Base-by-base conservation (phyloP, 805 yeast species). In the Sugiyamaella smithiae region DNA sequence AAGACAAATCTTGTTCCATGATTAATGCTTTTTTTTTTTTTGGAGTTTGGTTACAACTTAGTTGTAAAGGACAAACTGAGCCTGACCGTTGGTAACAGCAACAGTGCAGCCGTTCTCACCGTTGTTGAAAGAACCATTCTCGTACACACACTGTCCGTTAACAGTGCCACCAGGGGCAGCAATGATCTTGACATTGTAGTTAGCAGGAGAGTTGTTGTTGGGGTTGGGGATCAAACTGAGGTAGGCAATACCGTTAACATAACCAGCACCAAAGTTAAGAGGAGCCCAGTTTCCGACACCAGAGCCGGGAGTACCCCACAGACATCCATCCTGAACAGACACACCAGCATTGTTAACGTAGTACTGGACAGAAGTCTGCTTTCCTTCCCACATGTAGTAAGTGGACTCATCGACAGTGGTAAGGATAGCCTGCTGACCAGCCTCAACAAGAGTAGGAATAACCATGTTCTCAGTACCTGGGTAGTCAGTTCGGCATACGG, bases 381-480 rank as follows among this genome's bases (percentile, higher is more conserved):
- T 74, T 49, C 95, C 95, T 64, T 72, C 59, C 97, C 97, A 90
- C 50, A 66, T 67, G 80, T 81, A 93, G 79, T 91, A 91, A 56
- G 74, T 62, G 57, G 73, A 84, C 66, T 81, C 79, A 69, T 88
- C 77, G 55, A 90, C 97, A 58, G 85, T 95, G 46, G 96, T 76
- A 59, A 89, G 73, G 50, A 85, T 84, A 63, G 76, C 68, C 32
- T 77, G 59, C 32, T 73, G 61, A 61, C 96, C 96, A 51, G 84
- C 85, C 28, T 67, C 68, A 46, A 90, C 85, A 55, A 80, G 74
- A 52, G 98, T 90, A 68, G 99, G 98, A 54, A 91, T 78, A 58
- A 84, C 95, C 98, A 91, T 93, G 80, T 89, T 89, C 76, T 91
- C 99, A 57, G 97, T 84, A 74, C 99, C 99, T 65, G 99, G 99